Evolutionary conservation across 2,329 filamentous ascomycete genomes (phyloP).

Genomic region (Davidsoniella neocaledoniae): DNA sequence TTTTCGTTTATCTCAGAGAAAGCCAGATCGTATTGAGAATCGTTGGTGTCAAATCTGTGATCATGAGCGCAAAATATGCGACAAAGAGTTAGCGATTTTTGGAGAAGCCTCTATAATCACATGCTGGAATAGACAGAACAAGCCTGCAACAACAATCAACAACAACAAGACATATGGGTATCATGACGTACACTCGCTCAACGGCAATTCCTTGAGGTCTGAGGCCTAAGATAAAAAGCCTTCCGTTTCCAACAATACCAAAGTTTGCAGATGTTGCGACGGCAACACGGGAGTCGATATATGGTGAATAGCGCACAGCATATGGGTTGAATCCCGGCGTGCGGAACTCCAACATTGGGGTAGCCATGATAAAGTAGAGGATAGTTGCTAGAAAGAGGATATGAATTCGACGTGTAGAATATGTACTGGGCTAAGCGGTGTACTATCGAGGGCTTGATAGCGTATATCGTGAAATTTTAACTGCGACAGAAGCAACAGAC

Average conservation of each 20-base stretch:
- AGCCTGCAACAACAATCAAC: neutral
- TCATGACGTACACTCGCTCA: conserved; percentile 53
- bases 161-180: neutral
- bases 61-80: neutral
- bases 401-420: neutral
- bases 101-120: neutral
- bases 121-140: neutral
- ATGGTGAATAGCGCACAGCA: conserved; percentile 94
- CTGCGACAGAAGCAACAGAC: too few species aligned
- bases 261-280: conserved; percentile 89
- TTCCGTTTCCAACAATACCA: conserved; percentile 89
- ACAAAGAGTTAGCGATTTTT: neutral
- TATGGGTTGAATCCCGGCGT: conserved; percentile 92
- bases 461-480: too few species aligned
- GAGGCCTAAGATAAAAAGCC: conserved; percentile 68
- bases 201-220: conserved; percentile 63
- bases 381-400: neutral
- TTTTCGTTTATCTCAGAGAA: conserved; percentile 97
- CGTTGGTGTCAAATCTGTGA: conserved; percentile 80
- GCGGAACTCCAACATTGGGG: conserved; percentile 76
- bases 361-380: conserved; percentile 22
- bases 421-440: too few species aligned
- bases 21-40: conserved; percentile 83
- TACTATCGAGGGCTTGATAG: too few species aligned
- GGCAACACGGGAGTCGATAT: conserved; percentile 87